phyloP scores from a whole-genome alignment of 441 rosid genomes.

The Populus hybrid region DNA sequence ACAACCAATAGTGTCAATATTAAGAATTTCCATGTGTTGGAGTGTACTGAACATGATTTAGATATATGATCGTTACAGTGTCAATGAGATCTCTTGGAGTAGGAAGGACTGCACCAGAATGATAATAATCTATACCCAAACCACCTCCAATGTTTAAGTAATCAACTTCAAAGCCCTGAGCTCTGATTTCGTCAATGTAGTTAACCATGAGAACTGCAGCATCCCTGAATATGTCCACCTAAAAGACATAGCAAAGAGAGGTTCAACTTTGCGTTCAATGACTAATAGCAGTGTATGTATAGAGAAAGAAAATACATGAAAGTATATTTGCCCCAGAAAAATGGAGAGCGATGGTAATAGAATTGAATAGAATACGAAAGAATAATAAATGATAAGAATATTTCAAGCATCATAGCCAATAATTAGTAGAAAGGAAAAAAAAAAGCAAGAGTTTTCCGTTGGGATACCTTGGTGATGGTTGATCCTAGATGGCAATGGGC shows the following conservation, averaged over 20 bases:
- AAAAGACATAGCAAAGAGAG: conserved; percentile 23
- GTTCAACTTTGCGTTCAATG: background rate
- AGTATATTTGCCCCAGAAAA: background rate
- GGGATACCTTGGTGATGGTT: conserved; percentile 85
- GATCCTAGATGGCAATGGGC: conserved; percentile 99
- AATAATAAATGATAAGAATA: background rate
- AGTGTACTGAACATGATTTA: background rate
- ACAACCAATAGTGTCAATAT: conserved; percentile 1
- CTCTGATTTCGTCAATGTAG: conserved; percentile 79
- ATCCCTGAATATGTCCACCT: conserved; percentile 98
- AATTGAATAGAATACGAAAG: background rate
- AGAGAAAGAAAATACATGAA: background rate
- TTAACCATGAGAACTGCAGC: conserved; percentile 93
- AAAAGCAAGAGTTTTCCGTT: background rate
- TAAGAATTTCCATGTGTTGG: background rate
- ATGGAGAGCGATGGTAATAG: background rate
- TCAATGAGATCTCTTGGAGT: conserved; percentile 90
- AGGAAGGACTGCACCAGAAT: conserved; percentile 83
- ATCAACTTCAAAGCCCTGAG: conserved; percentile 86
- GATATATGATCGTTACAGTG: conserved; percentile 53
- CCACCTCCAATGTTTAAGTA: conserved; percentile 97
- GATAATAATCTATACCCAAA: conserved; percentile 94
- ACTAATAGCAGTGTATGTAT: background rate
- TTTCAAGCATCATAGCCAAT: background rate
- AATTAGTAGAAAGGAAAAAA: background rate